A percentile compares a stretch with the other conserved stretches of the same genome.
Evolutionary conservation across 495 filamentous ascomycete species (phyloP).

Genomic region (Durotheca rogersii): DNA sequence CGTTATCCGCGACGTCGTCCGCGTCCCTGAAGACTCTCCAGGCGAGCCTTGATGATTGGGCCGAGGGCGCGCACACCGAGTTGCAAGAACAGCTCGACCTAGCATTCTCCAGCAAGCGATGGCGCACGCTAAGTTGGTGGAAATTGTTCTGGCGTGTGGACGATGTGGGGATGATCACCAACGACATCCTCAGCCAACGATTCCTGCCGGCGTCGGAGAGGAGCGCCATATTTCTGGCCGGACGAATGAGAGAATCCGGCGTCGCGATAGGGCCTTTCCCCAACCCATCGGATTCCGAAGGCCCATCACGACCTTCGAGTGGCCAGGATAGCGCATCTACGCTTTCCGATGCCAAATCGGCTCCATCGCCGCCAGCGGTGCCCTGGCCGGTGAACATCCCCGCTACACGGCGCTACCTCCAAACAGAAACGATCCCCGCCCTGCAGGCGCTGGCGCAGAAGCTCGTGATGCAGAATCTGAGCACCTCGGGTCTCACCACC

Average conservation of each 20-base stretch:
- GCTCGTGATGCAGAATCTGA: constrained; percentile 71
- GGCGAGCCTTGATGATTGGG: constrained; percentile 64
- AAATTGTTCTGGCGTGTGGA: constrained; percentile 93
- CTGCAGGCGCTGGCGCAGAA: constrained; percentile 80
- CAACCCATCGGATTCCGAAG: constrained; percentile 3
- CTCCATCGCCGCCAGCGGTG: no score
- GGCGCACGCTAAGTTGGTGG: constrained; percentile 85
- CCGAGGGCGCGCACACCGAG: constrained; percentile 77
- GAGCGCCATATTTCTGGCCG: constrained; percentile 75
- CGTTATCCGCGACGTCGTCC: constrained; percentile 41
- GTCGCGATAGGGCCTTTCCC: constrained; percentile 44
- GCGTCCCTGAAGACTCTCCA: constrained; percentile 53
- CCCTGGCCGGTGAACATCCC: constrained; percentile 54
- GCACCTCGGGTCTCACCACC: constrained; percentile 61
- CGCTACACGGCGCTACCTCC: constrained; percentile 59
- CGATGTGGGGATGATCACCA: constrained; percentile 78
- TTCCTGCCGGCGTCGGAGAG: constrained; percentile 77
- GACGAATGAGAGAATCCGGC: constrained; percentile 68
- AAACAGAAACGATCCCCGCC: constrained; percentile 64
- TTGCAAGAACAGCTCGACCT: constrained; percentile 72
- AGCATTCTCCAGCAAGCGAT: constrained; percentile 67
- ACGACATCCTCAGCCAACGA: constrained; percentile 69
- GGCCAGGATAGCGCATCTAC: no score
- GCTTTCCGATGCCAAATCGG: no score
- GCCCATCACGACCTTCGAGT: neutral